A percentile compares a stretch with the other conserved stretches of the same genome.
Evolutionary conservation across 1,284 basidiomycete genomes (phyloP).

Genomic region (Cutaneotrichosporon sp.): DNA sequence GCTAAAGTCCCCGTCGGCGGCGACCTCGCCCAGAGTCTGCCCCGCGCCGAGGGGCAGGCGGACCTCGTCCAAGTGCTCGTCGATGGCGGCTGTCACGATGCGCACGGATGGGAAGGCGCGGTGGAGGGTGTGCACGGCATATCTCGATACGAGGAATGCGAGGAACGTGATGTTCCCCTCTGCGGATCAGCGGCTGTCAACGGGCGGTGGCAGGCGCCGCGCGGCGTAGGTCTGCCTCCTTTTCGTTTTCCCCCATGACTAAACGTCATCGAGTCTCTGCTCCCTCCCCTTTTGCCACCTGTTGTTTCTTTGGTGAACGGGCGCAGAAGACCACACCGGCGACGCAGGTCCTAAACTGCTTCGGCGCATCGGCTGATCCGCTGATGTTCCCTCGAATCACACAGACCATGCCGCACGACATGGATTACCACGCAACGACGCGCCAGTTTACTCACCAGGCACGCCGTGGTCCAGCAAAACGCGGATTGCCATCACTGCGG

Average conservation of each 20-base stretch:
- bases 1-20: slow-evolving; percentile 42
- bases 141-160: slow-evolving; percentile 76
- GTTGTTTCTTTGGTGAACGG: too few relatives aligned
- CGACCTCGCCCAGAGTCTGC: slow-evolving; percentile 30
- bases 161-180: slow-evolving; percentile 80
- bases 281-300: too few relatives aligned
- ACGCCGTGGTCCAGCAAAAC: slow-evolving; percentile 94
- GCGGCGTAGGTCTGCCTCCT: too few relatives aligned
- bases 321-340: too few relatives aligned
- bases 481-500: slow-evolving; percentile 79
- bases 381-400: too few relatives aligned
- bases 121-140: slow-evolving; percentile 71
- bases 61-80: slow-evolving; percentile 49
- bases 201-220: too few relatives aligned
- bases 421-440: too few relatives aligned
- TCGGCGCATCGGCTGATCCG: too few relatives aligned
- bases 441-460: slow-evolving; percentile 44
- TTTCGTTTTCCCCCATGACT: too few relatives aligned
- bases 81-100: slow-evolving; percentile 77
- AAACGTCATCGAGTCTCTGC: too few relatives aligned
- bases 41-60: slow-evolving; percentile 31
- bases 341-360: too few relatives aligned
- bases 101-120: slow-evolving; percentile 75
- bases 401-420: too few relatives aligned
- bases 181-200: slow-evolving; percentile 29